Percentiles rank a stretch among this genome's conserved stretches.
phyloP scores from a whole-genome alignment of 1,284 basidiomycete genomes.

The Naganishia sp. region DNA sequence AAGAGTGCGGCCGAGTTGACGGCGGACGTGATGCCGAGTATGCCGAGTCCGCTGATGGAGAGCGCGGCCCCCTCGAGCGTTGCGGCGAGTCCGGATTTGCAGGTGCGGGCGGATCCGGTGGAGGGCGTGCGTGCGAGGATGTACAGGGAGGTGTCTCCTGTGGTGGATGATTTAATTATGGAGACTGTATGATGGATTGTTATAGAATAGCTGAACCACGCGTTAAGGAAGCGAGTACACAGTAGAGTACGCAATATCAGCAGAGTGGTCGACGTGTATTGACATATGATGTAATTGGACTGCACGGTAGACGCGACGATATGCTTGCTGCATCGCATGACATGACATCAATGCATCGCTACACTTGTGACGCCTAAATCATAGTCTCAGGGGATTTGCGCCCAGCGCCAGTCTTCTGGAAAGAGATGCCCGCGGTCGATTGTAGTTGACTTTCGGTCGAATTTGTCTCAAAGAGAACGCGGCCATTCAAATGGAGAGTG shows the following conservation, averaged over 20 bases:
- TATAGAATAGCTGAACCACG: too few relatives aligned
- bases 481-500: too few relatives aligned
- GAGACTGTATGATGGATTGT: conserved; percentile 8
- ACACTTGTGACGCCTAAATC: too few relatives aligned
- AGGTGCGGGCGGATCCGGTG: conserved; percentile 15
- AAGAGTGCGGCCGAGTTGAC: conserved; percentile 13
- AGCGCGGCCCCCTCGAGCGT: conserved; percentile 3
- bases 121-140: background rate
- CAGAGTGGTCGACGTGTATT: background rate
- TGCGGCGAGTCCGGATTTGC: conserved; percentile 10
- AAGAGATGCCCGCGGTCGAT: too few relatives aligned
- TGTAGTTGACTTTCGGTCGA: too few relatives aligned
- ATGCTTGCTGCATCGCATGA: too few relatives aligned
- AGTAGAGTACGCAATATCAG: too few relatives aligned
- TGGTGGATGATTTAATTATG: conserved; percentile 22
- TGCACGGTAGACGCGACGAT: background rate
- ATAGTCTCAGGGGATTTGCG: too few relatives aligned
- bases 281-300: background rate
- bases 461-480: too few relatives aligned
- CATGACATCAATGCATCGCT: too few relatives aligned
- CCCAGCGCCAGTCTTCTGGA: too few relatives aligned
- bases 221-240: too few relatives aligned
- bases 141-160: conserved; percentile 9
- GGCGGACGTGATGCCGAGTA: background rate
- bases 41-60: conserved; percentile 2